Evolutionary conservation across 257 asterid genomes (phyloP).

Genomic region (Solanum etuberosum): DNA sequence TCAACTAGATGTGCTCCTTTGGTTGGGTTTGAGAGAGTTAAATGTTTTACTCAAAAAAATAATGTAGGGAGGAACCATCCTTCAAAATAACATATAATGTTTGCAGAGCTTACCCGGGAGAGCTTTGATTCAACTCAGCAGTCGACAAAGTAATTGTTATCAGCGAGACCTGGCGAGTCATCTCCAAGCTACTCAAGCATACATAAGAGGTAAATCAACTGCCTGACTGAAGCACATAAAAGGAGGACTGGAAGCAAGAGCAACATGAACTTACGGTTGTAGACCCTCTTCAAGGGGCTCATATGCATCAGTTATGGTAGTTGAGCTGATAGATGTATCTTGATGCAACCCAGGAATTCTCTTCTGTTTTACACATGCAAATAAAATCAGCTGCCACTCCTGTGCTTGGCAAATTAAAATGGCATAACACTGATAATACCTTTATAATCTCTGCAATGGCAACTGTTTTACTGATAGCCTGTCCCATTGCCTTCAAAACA

Average conservation of each 20-base stretch:
- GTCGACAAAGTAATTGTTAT: constrained; percentile 38
- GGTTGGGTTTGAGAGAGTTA: neutral
- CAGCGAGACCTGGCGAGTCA: constrained; percentile 50
- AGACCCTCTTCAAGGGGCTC: constrained; percentile 58
- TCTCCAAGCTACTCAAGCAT: constrained; percentile 39
- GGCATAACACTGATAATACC: constrained; percentile 15
- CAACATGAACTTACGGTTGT: constrained; percentile 26
- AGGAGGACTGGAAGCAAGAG: neutral
- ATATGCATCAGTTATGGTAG: constrained; percentile 44
- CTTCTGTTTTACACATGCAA: constrained; percentile 19
- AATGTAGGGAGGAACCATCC: neutral
- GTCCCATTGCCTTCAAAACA: constrained; percentile 49
- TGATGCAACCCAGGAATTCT: constrained; percentile 38
- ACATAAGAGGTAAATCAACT: neutral
- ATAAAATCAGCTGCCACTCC: neutral
- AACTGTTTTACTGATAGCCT: constrained; percentile 55
- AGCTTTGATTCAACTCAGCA: constrained; percentile 33
- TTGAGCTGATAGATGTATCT: constrained; percentile 42
- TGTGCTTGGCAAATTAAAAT: neutral
- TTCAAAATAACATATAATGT: neutral
- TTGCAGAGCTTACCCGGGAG: constrained; percentile 36
- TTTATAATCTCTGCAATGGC: constrained; percentile 48
- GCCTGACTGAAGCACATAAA: neutral
- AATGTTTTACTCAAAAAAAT: neutral
- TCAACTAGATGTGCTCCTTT: neutral